Evolutionary conservation across 306 rosid species (phyloP).

Genomic region (Rubus idaeus): DNA sequence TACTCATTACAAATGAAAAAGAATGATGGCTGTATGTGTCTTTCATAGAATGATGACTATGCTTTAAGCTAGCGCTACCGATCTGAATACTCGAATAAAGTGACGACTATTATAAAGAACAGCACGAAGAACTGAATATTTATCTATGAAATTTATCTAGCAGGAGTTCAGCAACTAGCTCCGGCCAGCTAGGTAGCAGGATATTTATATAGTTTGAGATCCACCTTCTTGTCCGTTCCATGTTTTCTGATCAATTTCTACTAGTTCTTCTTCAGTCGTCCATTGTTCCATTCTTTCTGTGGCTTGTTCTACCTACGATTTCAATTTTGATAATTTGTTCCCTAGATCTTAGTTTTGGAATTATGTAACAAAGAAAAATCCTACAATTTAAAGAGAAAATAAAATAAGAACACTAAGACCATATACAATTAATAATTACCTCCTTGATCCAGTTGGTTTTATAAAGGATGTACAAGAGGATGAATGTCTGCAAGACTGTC

Average conservation of each 20-base stretch:
- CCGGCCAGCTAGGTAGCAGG: background rate
- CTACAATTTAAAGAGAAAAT: background rate
- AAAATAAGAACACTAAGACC: background rate
- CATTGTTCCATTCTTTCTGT: constrained; percentile 66
- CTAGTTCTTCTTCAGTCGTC: constrained; percentile 61
- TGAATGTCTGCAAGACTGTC: constrained; percentile 70
- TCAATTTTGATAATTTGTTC: background rate
- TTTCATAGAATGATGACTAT: no score
- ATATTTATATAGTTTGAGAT: background rate
- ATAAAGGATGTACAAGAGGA: constrained; percentile 52
- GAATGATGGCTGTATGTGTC: no score
- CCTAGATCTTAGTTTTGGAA: background rate
- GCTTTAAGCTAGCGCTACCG: no score
- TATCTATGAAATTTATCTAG: background rate
- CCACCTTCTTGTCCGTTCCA: constrained; percentile 6
- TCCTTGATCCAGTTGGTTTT: constrained; percentile 86
- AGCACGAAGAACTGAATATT: background rate
- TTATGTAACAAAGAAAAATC: background rate
- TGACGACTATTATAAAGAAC: background rate
- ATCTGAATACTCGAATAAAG: background rate
- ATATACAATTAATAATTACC: constrained; percentile 35
- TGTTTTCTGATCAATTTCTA: background rate
- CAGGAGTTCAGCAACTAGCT: background rate
- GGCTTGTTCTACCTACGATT: constrained; percentile 75
- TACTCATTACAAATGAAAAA: no score